Conservation (phyloP, 2,329 filamentous ascomycete genomes). For the Incumbomyces delicatus region DNA sequence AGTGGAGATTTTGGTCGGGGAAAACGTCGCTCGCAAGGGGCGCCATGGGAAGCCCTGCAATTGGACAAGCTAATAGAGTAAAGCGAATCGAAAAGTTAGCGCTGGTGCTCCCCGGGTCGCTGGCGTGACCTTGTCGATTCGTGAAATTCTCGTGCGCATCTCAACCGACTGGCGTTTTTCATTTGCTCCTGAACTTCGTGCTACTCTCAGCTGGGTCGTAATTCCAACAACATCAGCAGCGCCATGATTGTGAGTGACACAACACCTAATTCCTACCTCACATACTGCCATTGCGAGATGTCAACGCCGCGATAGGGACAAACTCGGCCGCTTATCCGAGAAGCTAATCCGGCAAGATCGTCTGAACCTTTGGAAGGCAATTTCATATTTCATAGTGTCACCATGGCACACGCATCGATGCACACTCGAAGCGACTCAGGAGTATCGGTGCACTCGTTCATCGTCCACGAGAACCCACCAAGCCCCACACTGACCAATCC, state of each 20-base stretch:
- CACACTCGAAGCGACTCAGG: constrained; percentile 6
- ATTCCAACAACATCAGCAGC: not conserved
- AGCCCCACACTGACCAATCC: constrained; percentile 87
- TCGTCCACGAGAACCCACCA: constrained; percentile 36
- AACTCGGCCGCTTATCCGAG: too few species aligned
- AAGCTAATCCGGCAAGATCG: too few species aligned
- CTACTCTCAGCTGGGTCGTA: not conserved
- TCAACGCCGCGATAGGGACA: too few species aligned
- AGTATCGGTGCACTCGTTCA: constrained; percentile 6
- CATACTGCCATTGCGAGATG: too few species aligned
- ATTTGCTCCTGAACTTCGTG: not conserved
- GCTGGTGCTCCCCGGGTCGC: not conserved
- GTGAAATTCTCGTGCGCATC: not conserved
- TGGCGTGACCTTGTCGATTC: not conserved
- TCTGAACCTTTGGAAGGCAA: too few species aligned
- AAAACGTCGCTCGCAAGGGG: too few species aligned
- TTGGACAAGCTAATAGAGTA: too few species aligned
- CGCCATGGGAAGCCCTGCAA: too few species aligned
- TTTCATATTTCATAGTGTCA: too few species aligned
- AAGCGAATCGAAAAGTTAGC: not conserved
- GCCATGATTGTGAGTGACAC: too few species aligned
- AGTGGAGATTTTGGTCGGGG: too few species aligned
- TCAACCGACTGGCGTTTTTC: not conserved
- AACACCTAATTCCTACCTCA: too few species aligned
- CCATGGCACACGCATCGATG: constrained; percentile 1